phyloP scores from a whole-genome alignment of 2,329 filamentous ascomycete genomes.

The Emmonsiellopsis sp. region DNA sequence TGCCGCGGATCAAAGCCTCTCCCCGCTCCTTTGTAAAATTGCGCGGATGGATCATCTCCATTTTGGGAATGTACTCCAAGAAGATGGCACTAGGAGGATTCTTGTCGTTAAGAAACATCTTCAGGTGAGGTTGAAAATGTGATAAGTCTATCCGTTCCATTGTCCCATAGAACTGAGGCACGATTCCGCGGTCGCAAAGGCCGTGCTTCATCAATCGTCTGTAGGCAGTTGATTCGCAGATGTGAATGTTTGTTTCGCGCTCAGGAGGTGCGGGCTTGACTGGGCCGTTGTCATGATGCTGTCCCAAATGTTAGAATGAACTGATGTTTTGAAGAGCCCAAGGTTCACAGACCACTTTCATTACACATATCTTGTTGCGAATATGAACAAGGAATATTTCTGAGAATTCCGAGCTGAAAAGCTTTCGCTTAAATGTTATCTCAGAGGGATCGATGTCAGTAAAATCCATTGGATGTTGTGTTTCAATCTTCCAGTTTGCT shows the following conservation, averaged over 20 bases:
- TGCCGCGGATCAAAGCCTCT: slow-evolving; percentile 12
- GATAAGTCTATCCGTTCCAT: not conserved
- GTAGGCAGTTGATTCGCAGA: slow-evolving; percentile 8
- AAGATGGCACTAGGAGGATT: slow-evolving; percentile 14
- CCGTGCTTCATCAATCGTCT: slow-evolving; percentile 1
- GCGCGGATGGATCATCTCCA: slow-evolving; percentile 8
- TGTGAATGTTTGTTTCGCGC: slow-evolving; percentile 1
- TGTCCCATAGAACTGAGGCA: slow-evolving; percentile 2
- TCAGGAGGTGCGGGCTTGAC: not conserved
- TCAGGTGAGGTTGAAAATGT: not conserved
- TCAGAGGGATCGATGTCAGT: not conserved
- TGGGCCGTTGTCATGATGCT: slow-evolving; percentile 2
- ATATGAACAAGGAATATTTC: not conserved
- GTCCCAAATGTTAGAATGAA: slow-evolving; percentile 1
- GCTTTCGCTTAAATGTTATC: not conserved
- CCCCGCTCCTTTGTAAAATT: slow-evolving; percentile 15
- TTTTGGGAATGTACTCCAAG: slow-evolving; percentile 17
- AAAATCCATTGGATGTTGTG: not conserved
- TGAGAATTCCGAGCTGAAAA: not conserved
- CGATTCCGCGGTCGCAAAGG: not conserved
- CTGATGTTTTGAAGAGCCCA: not conserved
- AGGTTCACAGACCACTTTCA: not conserved
- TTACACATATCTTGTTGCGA: not conserved
- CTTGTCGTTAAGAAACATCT: slow-evolving; percentile 9
- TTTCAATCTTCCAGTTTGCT: not conserved